Evolutionary conservation across 1,139 yeast species (phyloP), one percentile per base, ranked within the genome.

Genomic region (Hemisphaericaspora lyxosophila): DNA sequence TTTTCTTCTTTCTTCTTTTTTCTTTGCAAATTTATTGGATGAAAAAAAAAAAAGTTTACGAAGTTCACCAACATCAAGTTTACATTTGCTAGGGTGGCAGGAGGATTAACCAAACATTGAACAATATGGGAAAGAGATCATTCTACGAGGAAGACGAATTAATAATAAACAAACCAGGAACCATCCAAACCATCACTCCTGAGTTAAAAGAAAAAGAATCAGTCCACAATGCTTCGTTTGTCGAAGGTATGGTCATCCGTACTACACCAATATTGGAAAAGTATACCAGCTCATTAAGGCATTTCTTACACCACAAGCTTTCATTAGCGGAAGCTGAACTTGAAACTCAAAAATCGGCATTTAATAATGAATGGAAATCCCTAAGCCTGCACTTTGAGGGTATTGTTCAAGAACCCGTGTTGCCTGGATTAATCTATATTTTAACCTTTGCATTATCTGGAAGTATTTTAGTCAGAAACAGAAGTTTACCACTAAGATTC

Each of bases 381-480:
- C 37, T 74, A 6, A 48, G 55, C 27, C 36, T 46, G n/a, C 55
- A 55, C 26, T 50, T 64, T 29, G 41, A 55, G 15, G 39, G 56
- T 3, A 31, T 61, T 19, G 56, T 70, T 27, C 55, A 57, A 37
- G 77, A 71, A 40, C 79, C 80, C 3, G 60, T 77, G 3, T 67
- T 81, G 42, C 86, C 86, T 14, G 65, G 66, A 39, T 55, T 72
- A 33, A 70, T 80, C 35, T 75, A 75, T 48, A 73, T 80, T 5
- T 60, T 80, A 35, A 79, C 85, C 1, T 63, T 72, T 4, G 60
- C 81, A 3, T 69, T 81, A 44, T 54, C 78, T 1, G 83, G 85
- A 8, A 76, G 84, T 4, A 75, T 81, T 42, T 46, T 77, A 28
- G 77, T 67, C 13, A 67, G 70, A 45, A 70, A 64, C 43, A 65